Conservation (phyloP, 2,329 filamentous ascomycete genomes). For the Cadophora sp. region DNA sequence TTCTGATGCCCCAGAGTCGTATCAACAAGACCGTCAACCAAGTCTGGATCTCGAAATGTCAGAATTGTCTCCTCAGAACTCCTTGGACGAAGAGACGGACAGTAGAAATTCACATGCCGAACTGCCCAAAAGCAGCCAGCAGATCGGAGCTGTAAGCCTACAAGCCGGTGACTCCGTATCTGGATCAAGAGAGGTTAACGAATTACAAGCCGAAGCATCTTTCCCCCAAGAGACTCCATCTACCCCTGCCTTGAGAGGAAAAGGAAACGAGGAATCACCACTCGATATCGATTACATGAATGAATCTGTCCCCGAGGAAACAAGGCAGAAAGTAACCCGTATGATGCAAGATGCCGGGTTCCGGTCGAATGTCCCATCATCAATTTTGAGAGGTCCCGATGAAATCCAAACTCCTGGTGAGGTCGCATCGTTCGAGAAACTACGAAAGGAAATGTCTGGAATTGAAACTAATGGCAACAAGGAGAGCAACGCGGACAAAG, state of each 20-base stretch:
- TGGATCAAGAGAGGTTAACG: conserved; percentile 5
- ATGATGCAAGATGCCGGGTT: conserved; percentile 58
- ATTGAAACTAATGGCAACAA: conserved; percentile 27
- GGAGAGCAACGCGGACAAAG: conserved; percentile 1
- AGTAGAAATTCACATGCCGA: not conserved
- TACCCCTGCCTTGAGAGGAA: conserved; percentile 11
- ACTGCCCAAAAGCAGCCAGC: not conserved
- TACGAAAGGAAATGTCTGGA: conserved; percentile 37
- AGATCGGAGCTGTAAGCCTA: not conserved
- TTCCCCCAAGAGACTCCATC: not conserved
- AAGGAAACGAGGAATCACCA: not conserved
- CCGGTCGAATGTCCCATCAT: conserved; percentile 52
- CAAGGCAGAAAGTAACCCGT: conserved; percentile 50
- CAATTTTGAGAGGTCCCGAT: conserved; percentile 43
- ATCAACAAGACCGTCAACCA: conserved; percentile 17
- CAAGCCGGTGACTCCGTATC: too few species aligned
- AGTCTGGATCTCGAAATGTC: conserved; percentile 10
- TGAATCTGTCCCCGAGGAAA: conserved; percentile 36
- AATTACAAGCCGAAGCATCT: not conserved
- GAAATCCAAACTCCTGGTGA: conserved; percentile 39
- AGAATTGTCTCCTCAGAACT: not conserved
- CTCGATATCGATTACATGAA: conserved; percentile 38
- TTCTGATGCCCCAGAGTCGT: conserved; percentile 31
- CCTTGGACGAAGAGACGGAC: not conserved
- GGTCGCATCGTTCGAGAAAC: conserved; percentile 34